These are phyloP conservation scores for Didymosphaeria variabile DNA, from an alignment of 2,329 filamentous ascomycete species.

Conservation along the genomic window DNA sequence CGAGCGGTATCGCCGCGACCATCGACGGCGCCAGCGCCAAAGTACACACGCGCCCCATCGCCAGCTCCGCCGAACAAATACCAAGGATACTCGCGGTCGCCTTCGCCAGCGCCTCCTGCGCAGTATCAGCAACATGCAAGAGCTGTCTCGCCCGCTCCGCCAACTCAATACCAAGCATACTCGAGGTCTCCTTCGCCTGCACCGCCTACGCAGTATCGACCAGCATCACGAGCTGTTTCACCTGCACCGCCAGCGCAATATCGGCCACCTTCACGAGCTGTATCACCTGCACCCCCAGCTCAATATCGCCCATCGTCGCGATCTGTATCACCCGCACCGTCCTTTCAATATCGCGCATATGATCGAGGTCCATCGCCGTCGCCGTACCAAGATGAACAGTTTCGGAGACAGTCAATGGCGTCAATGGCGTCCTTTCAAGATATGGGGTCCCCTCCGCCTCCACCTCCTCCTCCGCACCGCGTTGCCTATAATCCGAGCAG, in stretches of 20 bases:
- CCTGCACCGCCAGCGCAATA: slow-evolving; percentile 40
- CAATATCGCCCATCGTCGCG: slow-evolving; percentile 37
- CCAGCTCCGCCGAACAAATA: slow-evolving; percentile 47
- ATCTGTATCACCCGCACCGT: slow-evolving; percentile 44
- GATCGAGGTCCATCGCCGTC: slow-evolving; percentile 54
- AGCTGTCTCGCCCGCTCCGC: slow-evolving; percentile 37
- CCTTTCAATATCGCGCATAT: slow-evolving; percentile 46
- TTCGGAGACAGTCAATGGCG: slow-evolving; percentile 46
- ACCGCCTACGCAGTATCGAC: slow-evolving; percentile 36
- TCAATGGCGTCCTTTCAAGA: slow-evolving; percentile 49
- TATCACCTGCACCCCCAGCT: slow-evolving; percentile 40
- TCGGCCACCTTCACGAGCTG: slow-evolving; percentile 34
- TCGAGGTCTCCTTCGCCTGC: slow-evolving; percentile 38
- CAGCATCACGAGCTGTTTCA: slow-evolving; percentile 39
- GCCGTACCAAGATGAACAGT: slow-evolving; percentile 33
- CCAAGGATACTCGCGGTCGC: slow-evolving; percentile 29
- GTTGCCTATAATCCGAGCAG: slow-evolving; percentile 60
- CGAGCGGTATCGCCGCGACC: slow-evolving; percentile 54
- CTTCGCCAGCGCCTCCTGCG: slow-evolving; percentile 39
- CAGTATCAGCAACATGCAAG: slow-evolving; percentile 34
- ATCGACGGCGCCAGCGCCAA: slow-evolving; percentile 34
- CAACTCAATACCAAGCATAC: slow-evolving; percentile 28
- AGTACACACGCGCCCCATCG: slow-evolving; percentile 49
- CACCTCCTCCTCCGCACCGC: slow-evolving; percentile 83
- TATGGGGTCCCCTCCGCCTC: slow-evolving; percentile 74